Evolutionary conservation across 805 yeast genomes (phyloP), one percentile per base, ranked within the genome.

Genomic region (Kuraishia capsulata): DNA sequence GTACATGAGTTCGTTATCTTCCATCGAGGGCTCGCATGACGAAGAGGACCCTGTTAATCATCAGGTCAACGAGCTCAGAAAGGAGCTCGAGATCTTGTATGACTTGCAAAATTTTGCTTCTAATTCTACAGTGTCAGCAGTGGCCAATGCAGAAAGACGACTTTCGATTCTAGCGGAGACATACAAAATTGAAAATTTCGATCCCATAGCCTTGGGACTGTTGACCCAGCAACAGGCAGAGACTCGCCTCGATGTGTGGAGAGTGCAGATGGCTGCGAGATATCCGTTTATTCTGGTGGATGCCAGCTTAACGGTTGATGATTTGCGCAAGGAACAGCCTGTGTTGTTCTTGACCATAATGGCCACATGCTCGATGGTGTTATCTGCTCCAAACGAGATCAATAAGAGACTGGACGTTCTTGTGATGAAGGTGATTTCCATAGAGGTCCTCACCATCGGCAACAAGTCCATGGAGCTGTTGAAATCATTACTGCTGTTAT

Each of bases 391-490:
- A 9, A 49, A 53, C 21, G 75, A 70, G 18, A 54, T 55, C 9
- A 68, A 71, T 31, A 52, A 78, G 45, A 55, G 58, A 29, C 52
- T 81, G 29, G 78, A 81, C 50, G 67, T 69, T 44, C 64, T 70
- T 39, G 74, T 81, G 14, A 53, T 76, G 17, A 64, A 65, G 48
- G 51, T 74, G 20, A 50, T 78, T 13, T 54, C 76, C 9, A 60
- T 71, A 36, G 89, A 86, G 49, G 69, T 81, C 9, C 57, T 87
- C 57, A 67, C 81, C 6, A 64, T 72, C 20, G 95, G 96, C 16
- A 68, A 74, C 39, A 88, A 85, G 59, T 69, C 78, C 5, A 57
- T 78, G 14, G 89, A 85, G 53, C 57, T 85, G 28, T 61, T 87
- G 30, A 78, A 80, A 53, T 62, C 79, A 16, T 60, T 83, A 36